Percentiles rank a stretch among this genome's conserved stretches.
Conservation (phyloP, 2,329 filamentous ascomycete genomes). For the Xylariaceae sp. region DNA sequence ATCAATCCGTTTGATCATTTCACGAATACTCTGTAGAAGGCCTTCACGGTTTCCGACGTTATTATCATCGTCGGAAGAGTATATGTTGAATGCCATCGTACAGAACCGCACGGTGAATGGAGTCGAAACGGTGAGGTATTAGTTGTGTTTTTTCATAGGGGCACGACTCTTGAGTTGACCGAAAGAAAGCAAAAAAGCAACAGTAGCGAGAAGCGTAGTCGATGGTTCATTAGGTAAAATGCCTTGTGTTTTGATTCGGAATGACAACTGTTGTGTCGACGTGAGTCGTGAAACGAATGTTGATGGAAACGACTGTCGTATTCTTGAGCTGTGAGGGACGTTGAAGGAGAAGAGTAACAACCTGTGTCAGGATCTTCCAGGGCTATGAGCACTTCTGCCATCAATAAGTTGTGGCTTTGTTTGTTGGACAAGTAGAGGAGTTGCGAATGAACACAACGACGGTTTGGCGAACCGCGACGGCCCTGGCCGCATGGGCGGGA, state of each 20-base stretch:
- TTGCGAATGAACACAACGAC: background rate
- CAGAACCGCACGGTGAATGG: background rate
- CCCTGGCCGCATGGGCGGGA: background rate
- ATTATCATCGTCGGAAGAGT: background rate
- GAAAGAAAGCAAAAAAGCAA: background rate
- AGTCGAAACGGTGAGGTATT: background rate
- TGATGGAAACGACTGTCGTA: too few species aligned
- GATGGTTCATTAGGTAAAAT: background rate
- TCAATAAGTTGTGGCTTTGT: background rate
- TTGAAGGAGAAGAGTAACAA: background rate
- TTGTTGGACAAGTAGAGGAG: background rate
- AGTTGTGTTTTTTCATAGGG: background rate
- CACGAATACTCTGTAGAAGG: conserved; percentile 5
- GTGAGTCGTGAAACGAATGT: too few species aligned
- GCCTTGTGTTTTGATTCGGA: too few species aligned
- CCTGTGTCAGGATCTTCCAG: background rate
- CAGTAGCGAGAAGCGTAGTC: background rate
- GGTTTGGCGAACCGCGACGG: background rate
- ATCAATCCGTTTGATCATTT: conserved; percentile 12
- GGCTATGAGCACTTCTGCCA: background rate
- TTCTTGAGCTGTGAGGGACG: background rate
- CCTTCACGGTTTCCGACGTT: background rate
- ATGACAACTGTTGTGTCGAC: too few species aligned
- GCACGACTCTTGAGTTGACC: background rate
- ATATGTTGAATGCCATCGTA: conserved; percentile 6